Evolutionary conservation across 2,329 filamentous ascomycete species (phyloP).

Genomic region (Fusarium bactridioides): DNA sequence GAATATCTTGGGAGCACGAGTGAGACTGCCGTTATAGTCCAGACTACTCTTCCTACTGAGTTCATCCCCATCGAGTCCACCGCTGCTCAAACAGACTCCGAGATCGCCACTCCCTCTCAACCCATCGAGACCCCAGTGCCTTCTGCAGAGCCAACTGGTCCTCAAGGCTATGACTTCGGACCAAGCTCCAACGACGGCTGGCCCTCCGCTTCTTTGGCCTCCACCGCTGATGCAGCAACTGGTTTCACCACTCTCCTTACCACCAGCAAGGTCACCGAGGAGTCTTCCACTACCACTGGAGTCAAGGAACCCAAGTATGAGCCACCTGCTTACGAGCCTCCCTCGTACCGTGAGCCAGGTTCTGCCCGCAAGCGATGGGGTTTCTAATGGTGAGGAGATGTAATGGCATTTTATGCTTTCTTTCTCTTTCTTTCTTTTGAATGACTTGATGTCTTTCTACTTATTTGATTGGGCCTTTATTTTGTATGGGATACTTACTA

Average conservation of each 20-base stretch:
- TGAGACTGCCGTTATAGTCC: background rate
- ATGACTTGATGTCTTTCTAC: slow-evolving; percentile 17
- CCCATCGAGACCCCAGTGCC: background rate
- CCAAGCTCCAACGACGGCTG: slow-evolving; percentile 9
- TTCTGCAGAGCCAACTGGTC: background rate
- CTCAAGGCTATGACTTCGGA: slow-evolving; percentile 28
- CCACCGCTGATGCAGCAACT: slow-evolving; percentile 13
- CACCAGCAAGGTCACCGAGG: slow-evolving; percentile 27
- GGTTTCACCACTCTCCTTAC: slow-evolving; percentile 38
- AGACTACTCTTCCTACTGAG: background rate
- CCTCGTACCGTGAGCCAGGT: slow-evolving; percentile 29
- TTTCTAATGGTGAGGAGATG: slow-evolving; percentile 7
- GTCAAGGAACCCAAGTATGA: slow-evolving; percentile 25
- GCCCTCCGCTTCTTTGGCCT: slow-evolving; percentile 14
- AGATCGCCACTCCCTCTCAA: background rate
- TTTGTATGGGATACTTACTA: slow-evolving; percentile 1
- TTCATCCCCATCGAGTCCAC: slow-evolving; percentile 2
- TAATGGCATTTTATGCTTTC: background rate
- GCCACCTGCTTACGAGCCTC: slow-evolving; percentile 38
- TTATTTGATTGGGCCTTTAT: background rate
- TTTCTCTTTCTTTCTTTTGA: slow-evolving; percentile 12
- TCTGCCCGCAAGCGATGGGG: slow-evolving; percentile 36
- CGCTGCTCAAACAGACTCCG: background rate
- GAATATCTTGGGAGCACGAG: background rate
- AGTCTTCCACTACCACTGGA: background rate